A percentile compares a stretch with the other conserved stretches of the same genome.
These are phyloP conservation scores for Penicillium roqueforti DNA, from an alignment of 495 filamentous ascomycete genomes.

Conservation along the genomic window DNA sequence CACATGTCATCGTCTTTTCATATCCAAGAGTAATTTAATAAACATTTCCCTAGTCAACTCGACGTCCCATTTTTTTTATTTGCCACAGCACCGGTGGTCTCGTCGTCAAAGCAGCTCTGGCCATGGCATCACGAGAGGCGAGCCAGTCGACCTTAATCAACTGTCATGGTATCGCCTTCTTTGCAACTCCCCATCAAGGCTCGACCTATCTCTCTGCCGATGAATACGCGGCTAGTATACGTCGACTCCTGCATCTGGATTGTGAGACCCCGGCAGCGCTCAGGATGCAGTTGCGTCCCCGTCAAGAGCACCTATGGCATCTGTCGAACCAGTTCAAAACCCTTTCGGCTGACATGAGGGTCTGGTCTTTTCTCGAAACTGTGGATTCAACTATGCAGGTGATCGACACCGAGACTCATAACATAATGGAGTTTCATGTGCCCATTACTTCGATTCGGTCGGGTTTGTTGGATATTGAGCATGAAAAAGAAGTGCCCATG, in stretches of 20 bases:
- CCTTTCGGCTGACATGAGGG: constrained; percentile 56
- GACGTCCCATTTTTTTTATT: constrained; percentile 58
- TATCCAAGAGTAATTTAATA: background rate
- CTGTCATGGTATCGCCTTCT: constrained; percentile 59
- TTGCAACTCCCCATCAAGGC: constrained; percentile 59
- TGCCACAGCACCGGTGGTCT: constrained; percentile 64
- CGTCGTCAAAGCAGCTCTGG: constrained; percentile 55
- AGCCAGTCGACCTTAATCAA: constrained; percentile 46
- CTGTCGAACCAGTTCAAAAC: constrained; percentile 56
- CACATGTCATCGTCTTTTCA: background rate
- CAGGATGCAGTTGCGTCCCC: constrained; percentile 46
- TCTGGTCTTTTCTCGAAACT: constrained; percentile 67
- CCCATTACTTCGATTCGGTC: constrained; percentile 62
- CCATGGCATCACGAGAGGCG: constrained; percentile 41
- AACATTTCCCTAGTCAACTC: constrained; percentile 13
- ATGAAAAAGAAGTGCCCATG: constrained; percentile 54
- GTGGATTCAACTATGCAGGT: constrained; percentile 55
- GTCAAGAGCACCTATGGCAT: constrained; percentile 42
- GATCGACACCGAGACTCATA: constrained; percentile 28
- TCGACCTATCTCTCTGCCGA: constrained; percentile 61
- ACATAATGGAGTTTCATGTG: constrained; percentile 41
- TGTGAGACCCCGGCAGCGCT: constrained; percentile 48
- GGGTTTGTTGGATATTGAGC: constrained; percentile 50
- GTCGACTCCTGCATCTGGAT: constrained; percentile 51
- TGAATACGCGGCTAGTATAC: constrained; percentile 52